These are phyloP conservation scores for Trypanosomatidae sp. DNA, from an alignment of 208 protist species.

Conservation along the genomic window DNA sequence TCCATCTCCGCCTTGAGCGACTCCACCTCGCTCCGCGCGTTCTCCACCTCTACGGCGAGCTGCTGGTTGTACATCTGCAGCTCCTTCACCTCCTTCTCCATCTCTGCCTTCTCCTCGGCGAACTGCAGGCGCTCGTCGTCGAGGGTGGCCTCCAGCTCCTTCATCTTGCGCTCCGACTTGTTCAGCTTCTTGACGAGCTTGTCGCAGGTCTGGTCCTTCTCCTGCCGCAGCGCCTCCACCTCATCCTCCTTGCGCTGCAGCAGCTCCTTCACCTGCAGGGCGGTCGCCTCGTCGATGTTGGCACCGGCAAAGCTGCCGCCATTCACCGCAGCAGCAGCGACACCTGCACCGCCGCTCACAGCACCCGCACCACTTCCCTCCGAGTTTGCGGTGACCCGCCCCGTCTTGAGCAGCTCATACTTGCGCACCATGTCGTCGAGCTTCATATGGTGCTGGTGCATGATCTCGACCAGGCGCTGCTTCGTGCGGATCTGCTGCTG, in stretches of 20 bases:
- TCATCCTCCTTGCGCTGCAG: constrained; percentile 88
- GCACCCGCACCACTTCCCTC: background rate
- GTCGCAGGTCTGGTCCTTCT: constrained; percentile 83
- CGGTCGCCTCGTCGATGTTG: constrained; percentile 56
- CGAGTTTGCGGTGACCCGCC: constrained; percentile 56
- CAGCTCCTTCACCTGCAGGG: constrained; percentile 72
- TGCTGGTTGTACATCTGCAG: constrained; percentile 82
- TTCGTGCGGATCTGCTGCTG: constrained; percentile 90
- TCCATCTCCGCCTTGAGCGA: constrained; percentile 56
- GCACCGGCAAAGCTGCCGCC: constrained; percentile 4
- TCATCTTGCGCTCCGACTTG: constrained; percentile 79
- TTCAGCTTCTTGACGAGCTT: constrained; percentile 92
- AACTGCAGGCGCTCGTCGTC: constrained; percentile 82
- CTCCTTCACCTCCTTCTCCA: constrained; percentile 62
- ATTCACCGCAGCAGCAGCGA: background rate
- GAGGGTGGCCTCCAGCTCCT: constrained; percentile 70
- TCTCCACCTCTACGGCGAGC: constrained; percentile 80
- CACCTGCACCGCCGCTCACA: background rate
- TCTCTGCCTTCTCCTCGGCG: constrained; percentile 69
- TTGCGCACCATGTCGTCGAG: constrained; percentile 86
- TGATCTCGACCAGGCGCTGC: constrained; percentile 81
- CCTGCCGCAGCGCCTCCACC: constrained; percentile 62
- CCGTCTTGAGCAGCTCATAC: constrained; percentile 89
- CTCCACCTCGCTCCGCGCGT: constrained; percentile 56
- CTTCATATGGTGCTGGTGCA: constrained; percentile 82